Base-by-base conservation (phyloP, 2,329 filamentous ascomycete genomes). In the Aschersonia sp. region DNA sequence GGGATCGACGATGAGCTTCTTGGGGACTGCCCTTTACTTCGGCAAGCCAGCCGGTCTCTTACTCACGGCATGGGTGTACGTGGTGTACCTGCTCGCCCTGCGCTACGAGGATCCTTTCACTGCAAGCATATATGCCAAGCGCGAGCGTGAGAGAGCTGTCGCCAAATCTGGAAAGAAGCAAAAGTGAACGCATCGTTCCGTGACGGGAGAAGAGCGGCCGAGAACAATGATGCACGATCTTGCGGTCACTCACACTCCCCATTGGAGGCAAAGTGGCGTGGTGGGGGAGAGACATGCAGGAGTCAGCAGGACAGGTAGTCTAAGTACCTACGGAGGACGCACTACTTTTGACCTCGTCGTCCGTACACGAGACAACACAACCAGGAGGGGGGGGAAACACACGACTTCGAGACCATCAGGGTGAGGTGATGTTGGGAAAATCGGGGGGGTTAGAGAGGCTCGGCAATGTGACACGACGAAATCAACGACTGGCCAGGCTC, bases 51-150 rank as follows among this genome's bases (percentile, higher is more conserved):
- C 90, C 1, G 92, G 92, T 1, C 56, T 97, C 39, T 58, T 90
- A 46, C 64, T 96, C 57, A 88, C 87, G 0, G 71, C 64, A 12
- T 74, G 85, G 68, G 89, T 96, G 11, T 76, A 84, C 55, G 58
- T 83, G 30, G 78, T 87, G 49, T 97, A 97, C 66, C 71, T 81
- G 60, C 67, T 95, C 52, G 90, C 90, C 9, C 72, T 95, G 60
- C 72, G 72, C 57, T 95, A 81, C 68, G 90, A 97, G 72, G 90
- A 97, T 66, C 90, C 90, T 5, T 98, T 97, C 68, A 98, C 92
- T 6, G 79, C 80, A 4, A 85, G 77, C 54, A 98, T 98, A 60
- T 98, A 97, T 65, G 84, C 83, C 55, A 94, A 92, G 79, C 76
- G 86, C 51, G 85, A 88, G 49, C 67, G 67, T 49, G 72, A 78